Percentiles rank a stretch among this genome's conserved stretches.
Evolutionary conservation across 164 flowering plant species (phyloP).

Genomic region (Chloranthus sessilifolius): DNA sequence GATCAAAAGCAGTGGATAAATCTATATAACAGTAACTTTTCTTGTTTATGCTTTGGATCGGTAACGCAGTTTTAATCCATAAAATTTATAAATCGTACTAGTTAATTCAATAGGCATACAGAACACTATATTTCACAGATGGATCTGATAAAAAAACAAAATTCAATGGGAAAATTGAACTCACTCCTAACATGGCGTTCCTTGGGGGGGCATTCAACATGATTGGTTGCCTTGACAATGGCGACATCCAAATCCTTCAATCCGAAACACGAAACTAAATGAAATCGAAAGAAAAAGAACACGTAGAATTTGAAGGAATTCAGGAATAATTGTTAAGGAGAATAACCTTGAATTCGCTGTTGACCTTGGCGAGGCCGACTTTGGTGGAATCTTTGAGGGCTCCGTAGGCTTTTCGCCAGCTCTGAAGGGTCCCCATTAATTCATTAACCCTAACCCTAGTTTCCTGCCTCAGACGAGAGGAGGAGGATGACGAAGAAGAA

Average conservation of each 20-base stretch:
- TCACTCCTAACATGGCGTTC: constrained; percentile 77
- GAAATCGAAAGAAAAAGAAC: constrained; percentile 4
- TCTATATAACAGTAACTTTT: too few species aligned
- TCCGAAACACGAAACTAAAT: background rate
- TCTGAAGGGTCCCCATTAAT: constrained; percentile 57
- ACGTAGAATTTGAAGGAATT: background rate
- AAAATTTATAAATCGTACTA: too few species aligned
- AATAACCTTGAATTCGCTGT: constrained; percentile 64
- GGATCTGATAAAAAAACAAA: too few species aligned
- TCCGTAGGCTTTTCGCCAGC: constrained; percentile 69
- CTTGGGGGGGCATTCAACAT: constrained; percentile 79
- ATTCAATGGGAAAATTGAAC: constrained; percentile 18
- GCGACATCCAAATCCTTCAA: constrained; percentile 79
- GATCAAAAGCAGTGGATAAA: too few species aligned
- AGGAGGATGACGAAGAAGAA: background rate
- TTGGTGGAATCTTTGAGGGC: constrained; percentile 77
- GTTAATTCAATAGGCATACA: too few species aligned
- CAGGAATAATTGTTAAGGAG: background rate
- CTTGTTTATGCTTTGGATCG: too few species aligned
- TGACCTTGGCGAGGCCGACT: constrained; percentile 79
- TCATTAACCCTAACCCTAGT: background rate
- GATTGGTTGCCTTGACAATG: constrained; percentile 84
- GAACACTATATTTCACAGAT: too few species aligned
- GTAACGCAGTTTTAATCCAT: too few species aligned
- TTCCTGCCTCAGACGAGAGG: background rate